These are phyloP conservation scores for Saxophila tyrrhenica DNA, from an alignment of 495 filamentous ascomycete genomes.

Conservation along the genomic window DNA sequence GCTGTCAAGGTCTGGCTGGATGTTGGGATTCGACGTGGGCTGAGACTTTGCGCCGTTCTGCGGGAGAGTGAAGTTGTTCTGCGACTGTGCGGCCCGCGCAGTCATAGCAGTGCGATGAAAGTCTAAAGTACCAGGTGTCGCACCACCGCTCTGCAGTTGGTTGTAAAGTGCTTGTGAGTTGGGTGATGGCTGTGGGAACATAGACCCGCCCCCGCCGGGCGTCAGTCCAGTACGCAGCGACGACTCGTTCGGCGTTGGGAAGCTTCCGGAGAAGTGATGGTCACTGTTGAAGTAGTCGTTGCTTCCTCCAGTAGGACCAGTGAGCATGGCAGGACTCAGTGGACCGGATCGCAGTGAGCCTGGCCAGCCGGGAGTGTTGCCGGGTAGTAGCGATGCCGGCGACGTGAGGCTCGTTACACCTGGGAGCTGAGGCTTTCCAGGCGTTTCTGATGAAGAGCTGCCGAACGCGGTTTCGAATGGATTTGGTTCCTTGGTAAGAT, in stretches of 20 bases:
- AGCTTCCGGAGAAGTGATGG: slow-evolving; percentile 67
- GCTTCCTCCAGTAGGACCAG: slow-evolving; percentile 62
- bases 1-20: slow-evolving; percentile 36
- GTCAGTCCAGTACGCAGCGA: slow-evolving; percentile 85
- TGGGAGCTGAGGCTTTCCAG: slow-evolving; percentile 80
- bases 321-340: slow-evolving; percentile 93
- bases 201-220: slow-evolving; percentile 89
- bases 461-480: slow-evolving; percentile 89
- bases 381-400: slow-evolving; percentile 66
- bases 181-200: slow-evolving; percentile 89
- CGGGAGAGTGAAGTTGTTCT: slow-evolving; percentile 33
- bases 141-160: slow-evolving; percentile 64
- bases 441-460: slow-evolving; percentile 58
- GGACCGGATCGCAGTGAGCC: slow-evolving; percentile 85
- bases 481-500: slow-evolving; percentile 76
- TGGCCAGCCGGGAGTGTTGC: slow-evolving; percentile 57
- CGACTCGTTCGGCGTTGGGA: slow-evolving; percentile 96
- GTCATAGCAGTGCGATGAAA: slow-evolving; percentile 89
- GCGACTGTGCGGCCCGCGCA: slow-evolving; percentile 49
- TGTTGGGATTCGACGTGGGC: slow-evolving; percentile 25
- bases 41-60: slow-evolving; percentile 41
- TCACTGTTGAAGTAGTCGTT: slow-evolving; percentile 60
- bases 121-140: slow-evolving; percentile 82
- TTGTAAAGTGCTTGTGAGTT: slow-evolving; percentile 72
- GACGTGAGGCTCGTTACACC: slow-evolving; percentile 87